Evolutionary conservation across 1,139 yeast species (phyloP).

Genomic region (Yamadazyma sp.): DNA sequence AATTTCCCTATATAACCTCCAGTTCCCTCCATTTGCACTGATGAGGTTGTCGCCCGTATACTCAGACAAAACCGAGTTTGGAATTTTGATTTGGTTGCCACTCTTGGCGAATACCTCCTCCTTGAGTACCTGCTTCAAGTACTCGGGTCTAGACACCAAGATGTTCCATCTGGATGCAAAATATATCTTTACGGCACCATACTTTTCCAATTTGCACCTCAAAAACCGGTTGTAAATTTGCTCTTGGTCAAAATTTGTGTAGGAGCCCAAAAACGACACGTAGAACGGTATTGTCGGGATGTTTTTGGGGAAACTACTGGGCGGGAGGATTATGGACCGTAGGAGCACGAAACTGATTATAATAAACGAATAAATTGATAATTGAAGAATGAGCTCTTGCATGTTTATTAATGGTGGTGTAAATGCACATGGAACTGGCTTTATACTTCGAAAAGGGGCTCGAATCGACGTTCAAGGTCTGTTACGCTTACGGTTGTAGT

Average conservation of each 20-base stretch:
- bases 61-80: slow-evolving; percentile 52
- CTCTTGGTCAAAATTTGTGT: slow-evolving; percentile 48
- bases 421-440: background rate
- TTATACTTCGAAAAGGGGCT: no score
- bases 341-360: background rate
- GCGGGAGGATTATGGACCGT: slow-evolving; percentile 24
- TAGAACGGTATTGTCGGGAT: slow-evolving; percentile 66
- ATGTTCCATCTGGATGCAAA: slow-evolving; percentile 68
- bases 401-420: background rate
- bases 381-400: background rate
- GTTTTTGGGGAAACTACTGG: slow-evolving; percentile 32
- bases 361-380: background rate
- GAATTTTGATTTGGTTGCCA: slow-evolving; percentile 61
- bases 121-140: slow-evolving; percentile 45
- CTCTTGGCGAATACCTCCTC: slow-evolving; percentile 57
- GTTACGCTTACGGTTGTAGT: background rate
- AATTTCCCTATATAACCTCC: slow-evolving; percentile 50
- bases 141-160: slow-evolving; percentile 50
- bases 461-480: background rate
- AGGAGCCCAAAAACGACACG: slow-evolving; percentile 51
- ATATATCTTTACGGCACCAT: slow-evolving; percentile 61
- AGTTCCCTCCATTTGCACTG: slow-evolving; percentile 56
- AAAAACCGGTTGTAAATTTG: slow-evolving; percentile 44
- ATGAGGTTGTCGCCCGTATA: slow-evolving; percentile 66
- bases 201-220: slow-evolving; percentile 39